Conservation (phyloP, 371 early-diverging fungal genomes). For the Umbelopsis sp. region DNA sequence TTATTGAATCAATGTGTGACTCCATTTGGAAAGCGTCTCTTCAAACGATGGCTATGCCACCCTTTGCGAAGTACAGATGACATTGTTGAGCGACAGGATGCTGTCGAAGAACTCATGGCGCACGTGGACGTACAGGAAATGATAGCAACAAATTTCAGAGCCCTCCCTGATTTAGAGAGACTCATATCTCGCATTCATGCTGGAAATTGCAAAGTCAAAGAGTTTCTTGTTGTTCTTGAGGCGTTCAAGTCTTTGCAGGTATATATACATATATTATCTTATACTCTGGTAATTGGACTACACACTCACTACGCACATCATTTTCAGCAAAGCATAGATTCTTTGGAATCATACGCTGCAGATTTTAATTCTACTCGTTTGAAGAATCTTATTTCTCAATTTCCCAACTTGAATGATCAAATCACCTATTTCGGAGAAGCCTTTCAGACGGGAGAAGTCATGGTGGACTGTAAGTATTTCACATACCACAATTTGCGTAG, state of each 20-base stretch:
- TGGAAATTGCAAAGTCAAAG: conserved; percentile 76
- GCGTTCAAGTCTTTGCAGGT: conserved; percentile 65
- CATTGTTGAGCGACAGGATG: conserved; percentile 89
- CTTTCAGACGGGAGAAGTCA: conserved; percentile 76
- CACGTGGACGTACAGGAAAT: conserved; percentile 55
- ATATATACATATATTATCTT: conserved; percentile 19
- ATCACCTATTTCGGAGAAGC: conserved; percentile 70
- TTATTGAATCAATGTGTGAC: conserved; percentile 87
- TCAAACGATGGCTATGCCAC: conserved; percentile 93
- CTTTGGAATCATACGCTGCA: conserved; percentile 34
- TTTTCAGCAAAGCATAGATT: conserved; percentile 35
- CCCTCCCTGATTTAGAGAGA: conserved; percentile 93
- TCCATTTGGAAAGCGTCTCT: conserved; percentile 88
- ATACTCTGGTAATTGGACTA: not conserved
- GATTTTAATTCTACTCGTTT: conserved; percentile 52
- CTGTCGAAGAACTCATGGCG: conserved; percentile 80
- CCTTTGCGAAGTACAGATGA: conserved; percentile 75
- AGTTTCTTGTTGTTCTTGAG: conserved; percentile 68
- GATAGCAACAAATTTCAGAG: conserved; percentile 32
- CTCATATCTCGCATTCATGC: conserved; percentile 90
- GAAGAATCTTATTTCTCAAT: conserved; percentile 38
- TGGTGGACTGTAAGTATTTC: conserved; percentile 57
- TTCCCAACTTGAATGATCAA: conserved; percentile 56
- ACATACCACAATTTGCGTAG: not conserved
- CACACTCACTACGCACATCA: conserved; percentile 29